phyloP scores from a whole-genome alignment of 2,329 filamentous ascomycete genomes.

The Nigrograna mackinnonii region DNA sequence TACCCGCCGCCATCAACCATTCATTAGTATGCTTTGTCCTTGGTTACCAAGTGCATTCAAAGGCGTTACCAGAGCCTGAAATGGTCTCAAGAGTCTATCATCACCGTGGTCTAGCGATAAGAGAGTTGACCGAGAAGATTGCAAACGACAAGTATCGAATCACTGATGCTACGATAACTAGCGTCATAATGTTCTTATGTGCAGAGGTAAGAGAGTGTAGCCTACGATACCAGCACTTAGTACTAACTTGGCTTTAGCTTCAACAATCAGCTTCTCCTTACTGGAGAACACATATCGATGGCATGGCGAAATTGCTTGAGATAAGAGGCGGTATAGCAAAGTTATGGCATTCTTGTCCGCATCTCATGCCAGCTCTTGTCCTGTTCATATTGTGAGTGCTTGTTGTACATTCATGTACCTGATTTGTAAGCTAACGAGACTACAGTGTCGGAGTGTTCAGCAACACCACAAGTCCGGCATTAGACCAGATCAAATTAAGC shows the following conservation, averaged over 20 bases:
- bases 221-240: not conserved
- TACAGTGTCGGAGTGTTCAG: constrained; percentile 23
- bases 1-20: constrained; percentile 32
- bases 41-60: constrained; percentile 21
- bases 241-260: constrained; percentile 15
- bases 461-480: constrained; percentile 28
- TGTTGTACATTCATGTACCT: not conserved
- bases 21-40: constrained; percentile 28
- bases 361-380: constrained; percentile 23
- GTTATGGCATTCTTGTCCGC: constrained; percentile 14
- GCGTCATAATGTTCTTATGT: constrained; percentile 31
- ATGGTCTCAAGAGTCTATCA: constrained; percentile 27
- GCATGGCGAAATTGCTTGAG: constrained; percentile 27
- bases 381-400: constrained; percentile 28
- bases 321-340: constrained; percentile 28
- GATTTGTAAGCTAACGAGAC: not conserved
- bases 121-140: constrained; percentile 24
- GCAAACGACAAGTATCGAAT: constrained; percentile 15
- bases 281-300: constrained; percentile 32
- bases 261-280: constrained; percentile 23
- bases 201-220: constrained; percentile 32
- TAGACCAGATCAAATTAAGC: constrained; percentile 26
- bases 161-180: constrained; percentile 26
- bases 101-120: constrained; percentile 31
- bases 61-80: constrained; percentile 15